phyloP scores from a whole-genome alignment of 306 rosid species.

The Psophocarpus tetragonolobus region DNA sequence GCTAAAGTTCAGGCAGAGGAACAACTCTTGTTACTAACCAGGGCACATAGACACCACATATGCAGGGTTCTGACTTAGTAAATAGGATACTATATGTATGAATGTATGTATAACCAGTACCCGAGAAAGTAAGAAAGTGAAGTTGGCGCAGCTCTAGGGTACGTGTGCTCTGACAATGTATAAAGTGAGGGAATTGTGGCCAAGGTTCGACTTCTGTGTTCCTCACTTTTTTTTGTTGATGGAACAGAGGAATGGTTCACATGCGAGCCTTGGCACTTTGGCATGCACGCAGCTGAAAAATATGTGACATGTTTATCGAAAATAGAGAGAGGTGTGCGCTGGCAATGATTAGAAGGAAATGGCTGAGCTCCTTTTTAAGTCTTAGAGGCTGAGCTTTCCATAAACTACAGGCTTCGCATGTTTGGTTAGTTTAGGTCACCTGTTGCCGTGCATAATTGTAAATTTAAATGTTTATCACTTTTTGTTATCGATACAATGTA shows the following conservation, averaged over 20 bases:
- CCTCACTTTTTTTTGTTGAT: conserved; percentile 9
- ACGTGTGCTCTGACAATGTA: conserved; percentile 1
- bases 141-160: not conserved
- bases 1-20: conserved; percentile 77
- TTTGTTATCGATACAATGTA: not conserved
- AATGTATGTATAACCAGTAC: not conserved
- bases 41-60: conserved; percentile 22
- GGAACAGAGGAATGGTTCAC: conserved; percentile 18
- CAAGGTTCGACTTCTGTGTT: conserved; percentile 14
- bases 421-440: not conserved
- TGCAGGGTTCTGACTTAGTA: conserved; percentile 17
- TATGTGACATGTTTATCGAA: not conserved
- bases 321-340: not conserved
- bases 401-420: not conserved
- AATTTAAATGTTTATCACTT: not conserved
- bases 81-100: not conserved
- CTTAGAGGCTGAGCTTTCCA: not conserved
- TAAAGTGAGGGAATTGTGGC: not conserved
- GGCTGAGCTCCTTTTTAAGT: not conserved
- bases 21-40: conserved; percentile 55
- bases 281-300: not conserved
- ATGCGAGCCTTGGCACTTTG: not conserved
- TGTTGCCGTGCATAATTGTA: conserved; percentile 26
- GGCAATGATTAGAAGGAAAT: not conserved
- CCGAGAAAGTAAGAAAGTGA: not conserved